Percentiles rank a stretch among this genome's conserved stretches.
These are phyloP conservation scores for Hamamelis virginiana DNA, from an alignment of 164 flowering plant genomes.

Conservation along the genomic window DNA sequence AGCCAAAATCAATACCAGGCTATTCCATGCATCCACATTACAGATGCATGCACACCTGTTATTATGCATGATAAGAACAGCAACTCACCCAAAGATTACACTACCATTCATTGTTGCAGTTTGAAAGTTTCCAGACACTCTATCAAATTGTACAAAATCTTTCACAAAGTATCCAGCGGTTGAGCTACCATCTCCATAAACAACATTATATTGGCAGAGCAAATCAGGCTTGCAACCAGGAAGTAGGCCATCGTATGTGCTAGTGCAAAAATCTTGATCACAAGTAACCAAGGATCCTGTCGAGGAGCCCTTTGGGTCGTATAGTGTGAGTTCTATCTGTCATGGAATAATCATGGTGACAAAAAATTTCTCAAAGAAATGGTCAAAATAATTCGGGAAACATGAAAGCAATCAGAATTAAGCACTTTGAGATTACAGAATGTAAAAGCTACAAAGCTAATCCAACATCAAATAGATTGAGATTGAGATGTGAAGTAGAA, in stretches of 20 bases:
- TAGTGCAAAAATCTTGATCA: constrained; percentile 45
- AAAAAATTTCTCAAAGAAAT: neutral
- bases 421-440: neutral
- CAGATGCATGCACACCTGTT: neutral
- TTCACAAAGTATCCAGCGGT: constrained; percentile 79
- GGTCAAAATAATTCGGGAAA: neutral
- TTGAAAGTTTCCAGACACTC: constrained; percentile 58
- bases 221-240: constrained; percentile 42
- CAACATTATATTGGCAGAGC: constrained; percentile 58
- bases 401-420: neutral
- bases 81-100: constrained; percentile 79
- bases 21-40: no score
- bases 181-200: constrained; percentile 94
- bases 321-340: constrained; percentile 45
- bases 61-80: neutral
- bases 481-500: neutral
- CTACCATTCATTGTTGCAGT: constrained; percentile 52
- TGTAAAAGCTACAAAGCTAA: neutral
- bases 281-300: constrained; percentile 40
- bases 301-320: constrained; percentile 31
- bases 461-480: neutral
- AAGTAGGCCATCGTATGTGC: constrained; percentile 27
- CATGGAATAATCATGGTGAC: neutral
- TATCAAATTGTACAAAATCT: constrained; percentile 51
- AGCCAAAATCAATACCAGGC: no score